Conservation (phyloP, 352 stramenopile genomes). For the Phytophthora rubi region DNA sequence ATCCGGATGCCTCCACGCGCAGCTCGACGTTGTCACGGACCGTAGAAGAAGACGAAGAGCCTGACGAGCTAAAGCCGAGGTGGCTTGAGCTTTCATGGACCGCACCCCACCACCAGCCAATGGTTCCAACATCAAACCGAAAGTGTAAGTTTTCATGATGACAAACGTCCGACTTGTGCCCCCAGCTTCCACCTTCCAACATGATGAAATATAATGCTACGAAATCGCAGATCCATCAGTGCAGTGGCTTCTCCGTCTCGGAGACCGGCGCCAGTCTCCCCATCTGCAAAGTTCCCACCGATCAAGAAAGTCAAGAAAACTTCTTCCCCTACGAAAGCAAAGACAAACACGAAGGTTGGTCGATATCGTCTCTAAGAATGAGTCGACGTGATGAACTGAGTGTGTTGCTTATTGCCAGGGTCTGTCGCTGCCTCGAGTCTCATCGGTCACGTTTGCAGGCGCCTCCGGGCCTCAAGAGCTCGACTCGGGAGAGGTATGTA, state of each 20-base stretch:
- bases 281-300: conserved; percentile 28
- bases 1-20: conserved; percentile 24
- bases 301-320: conserved; percentile 33
- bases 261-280: conserved; percentile 6
- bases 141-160: conserved; percentile 14
- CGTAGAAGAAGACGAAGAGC: conserved; percentile 3
- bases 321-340: conserved; percentile 27
- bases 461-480: conserved; percentile 31
- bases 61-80: background rate
- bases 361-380: background rate
- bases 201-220: background rate
- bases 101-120: conserved; percentile 11
- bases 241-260: conserved; percentile 18
- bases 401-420: conserved; percentile 5
- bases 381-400: background rate
- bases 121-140: conserved; percentile 21
- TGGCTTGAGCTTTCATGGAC: conserved; percentile 19
- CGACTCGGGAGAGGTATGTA: conserved; percentile 60
- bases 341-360: conserved; percentile 26
- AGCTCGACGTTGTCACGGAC: conserved; percentile 5
- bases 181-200: background rate
- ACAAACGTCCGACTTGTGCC: background rate
- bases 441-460: conserved; percentile 41
- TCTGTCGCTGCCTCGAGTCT: conserved; percentile 48
- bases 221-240: background rate